Percentiles rank a stretch among this genome's conserved stretches.
phyloP scores from a whole-genome alignment of 768 basidiomycete genomes.

The Russula emetica region DNA sequence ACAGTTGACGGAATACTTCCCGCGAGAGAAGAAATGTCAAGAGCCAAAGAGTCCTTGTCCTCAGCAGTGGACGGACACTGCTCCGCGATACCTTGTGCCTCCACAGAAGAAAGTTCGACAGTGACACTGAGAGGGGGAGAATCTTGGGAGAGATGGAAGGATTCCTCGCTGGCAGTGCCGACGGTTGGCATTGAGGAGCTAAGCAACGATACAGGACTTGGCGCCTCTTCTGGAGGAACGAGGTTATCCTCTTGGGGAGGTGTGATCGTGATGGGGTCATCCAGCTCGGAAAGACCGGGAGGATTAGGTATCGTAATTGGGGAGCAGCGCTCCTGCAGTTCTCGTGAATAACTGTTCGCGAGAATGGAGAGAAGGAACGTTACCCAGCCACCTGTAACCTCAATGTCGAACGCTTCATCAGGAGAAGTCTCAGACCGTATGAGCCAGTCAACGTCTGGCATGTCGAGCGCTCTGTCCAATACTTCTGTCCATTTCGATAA shows the following conservation, averaged over 20 bases:
- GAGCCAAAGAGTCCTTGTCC: background rate
- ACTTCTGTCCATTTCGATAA: slow-evolving; percentile 22
- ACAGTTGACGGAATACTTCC: background rate
- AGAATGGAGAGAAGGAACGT: background rate
- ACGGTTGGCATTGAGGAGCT: background rate
- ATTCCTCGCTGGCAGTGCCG: background rate
- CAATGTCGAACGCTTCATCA: slow-evolving; percentile 23
- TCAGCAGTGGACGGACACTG: slow-evolving; percentile 2
- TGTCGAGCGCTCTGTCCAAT: slow-evolving; percentile 11
- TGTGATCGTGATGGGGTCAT: background rate
- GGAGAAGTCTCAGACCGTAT: slow-evolving; percentile 22
- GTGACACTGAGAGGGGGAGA: background rate
- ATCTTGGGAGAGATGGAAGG: slow-evolving; percentile 3
- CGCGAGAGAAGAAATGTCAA: background rate
- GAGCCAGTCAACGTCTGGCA: slow-evolving; percentile 22
- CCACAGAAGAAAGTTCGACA: background rate
- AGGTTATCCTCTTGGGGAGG: slow-evolving; percentile 1
- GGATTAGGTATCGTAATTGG: slow-evolving; percentile 5
- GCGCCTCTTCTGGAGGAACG: background rate
- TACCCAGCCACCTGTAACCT: slow-evolving; percentile 25
- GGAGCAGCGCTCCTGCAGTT: slow-evolving; percentile 20
- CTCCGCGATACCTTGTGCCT: background rate
- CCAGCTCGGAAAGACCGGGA: slow-evolving; percentile 1
- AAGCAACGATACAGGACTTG: background rate
- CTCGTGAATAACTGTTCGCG: background rate